A percentile compares a stretch with the other conserved stretches of the same genome.
Evolutionary conservation across 2,329 filamentous ascomycete species (phyloP).

Genomic region (Diaporthe humulicola): DNA sequence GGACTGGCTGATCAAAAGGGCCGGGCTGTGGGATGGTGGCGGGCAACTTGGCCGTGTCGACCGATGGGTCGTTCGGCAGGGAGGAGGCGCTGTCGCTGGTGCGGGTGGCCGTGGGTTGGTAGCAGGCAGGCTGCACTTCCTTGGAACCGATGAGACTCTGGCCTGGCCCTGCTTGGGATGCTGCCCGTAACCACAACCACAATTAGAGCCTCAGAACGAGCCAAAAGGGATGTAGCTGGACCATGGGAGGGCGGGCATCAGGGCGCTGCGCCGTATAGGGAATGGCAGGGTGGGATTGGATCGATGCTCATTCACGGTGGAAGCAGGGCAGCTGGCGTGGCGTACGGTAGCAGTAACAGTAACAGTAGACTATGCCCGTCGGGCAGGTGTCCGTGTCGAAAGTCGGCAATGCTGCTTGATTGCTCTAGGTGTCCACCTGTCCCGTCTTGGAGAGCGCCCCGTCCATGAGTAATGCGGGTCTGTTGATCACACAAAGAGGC

Average conservation of each 20-base stretch:
- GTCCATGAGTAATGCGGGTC: conserved; percentile 33
- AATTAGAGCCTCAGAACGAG: conserved; percentile 39
- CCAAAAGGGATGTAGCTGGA: conserved; percentile 35
- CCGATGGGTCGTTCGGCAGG: conserved; percentile 30
- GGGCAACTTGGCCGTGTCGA: conserved; percentile 34
- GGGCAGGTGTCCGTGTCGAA: conserved; percentile 35
- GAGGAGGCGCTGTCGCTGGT: conserved; percentile 28
- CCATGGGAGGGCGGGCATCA: conserved; percentile 39
- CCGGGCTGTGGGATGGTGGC: conserved; percentile 36
- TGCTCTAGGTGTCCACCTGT: conserved; percentile 32
- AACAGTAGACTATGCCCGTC: conserved; percentile 6
- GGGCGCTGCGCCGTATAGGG: conserved; percentile 31
- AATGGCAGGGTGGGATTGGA: conserved; percentile 31
- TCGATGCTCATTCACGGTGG: conserved; percentile 29
- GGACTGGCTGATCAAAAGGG: conserved; percentile 35
- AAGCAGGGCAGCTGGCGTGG: conserved; percentile 40
- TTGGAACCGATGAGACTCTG: conserved; percentile 25
- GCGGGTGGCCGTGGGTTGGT: conserved; percentile 12
- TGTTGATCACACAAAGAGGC: conserved; percentile 30
- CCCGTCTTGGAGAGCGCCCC: conserved; percentile 30
- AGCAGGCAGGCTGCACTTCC: conserved; percentile 35
- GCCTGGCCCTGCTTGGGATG: conserved; percentile 35
- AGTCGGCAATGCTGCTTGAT: conserved; percentile 31
- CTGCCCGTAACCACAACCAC: conserved; percentile 34
- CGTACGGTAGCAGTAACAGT: conserved; percentile 2